Conservation (phyloP, 352 stramenopile species). For the Phytophthora syringae region DNA sequence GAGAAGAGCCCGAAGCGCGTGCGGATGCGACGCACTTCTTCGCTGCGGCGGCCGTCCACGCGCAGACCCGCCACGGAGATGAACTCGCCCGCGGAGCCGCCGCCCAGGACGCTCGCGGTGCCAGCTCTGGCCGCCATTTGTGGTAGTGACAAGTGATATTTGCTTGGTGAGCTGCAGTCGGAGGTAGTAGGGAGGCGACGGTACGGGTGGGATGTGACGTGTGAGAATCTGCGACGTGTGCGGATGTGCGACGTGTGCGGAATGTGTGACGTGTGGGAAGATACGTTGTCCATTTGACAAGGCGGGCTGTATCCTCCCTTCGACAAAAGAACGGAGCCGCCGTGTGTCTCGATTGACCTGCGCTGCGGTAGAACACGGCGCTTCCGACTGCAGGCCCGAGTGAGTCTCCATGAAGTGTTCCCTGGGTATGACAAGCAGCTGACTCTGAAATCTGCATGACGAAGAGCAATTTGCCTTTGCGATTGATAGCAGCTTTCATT, state of each 20-base stretch:
- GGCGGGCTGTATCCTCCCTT: no score
- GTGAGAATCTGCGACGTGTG: background rate
- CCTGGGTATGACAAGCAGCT: no score
- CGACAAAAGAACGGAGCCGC: no score
- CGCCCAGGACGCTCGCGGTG: constrained; percentile 61
- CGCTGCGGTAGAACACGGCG: no score
- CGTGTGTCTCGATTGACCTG: no score
- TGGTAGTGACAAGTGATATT: constrained; percentile 26
- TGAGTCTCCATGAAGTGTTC: no score
- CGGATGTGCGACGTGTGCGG: background rate
- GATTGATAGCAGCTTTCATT: no score
- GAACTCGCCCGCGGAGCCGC: constrained; percentile 70
- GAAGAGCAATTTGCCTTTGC: no score
- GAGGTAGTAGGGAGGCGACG: background rate
- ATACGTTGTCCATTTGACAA: no score
- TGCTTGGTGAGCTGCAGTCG: constrained; percentile 23
- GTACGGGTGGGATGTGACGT: background rate
- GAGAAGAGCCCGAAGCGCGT: constrained; percentile 86
- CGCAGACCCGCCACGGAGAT: constrained; percentile 87
- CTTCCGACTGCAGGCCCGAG: no score
- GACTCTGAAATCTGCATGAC: no score
- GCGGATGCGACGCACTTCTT: constrained; percentile 87
- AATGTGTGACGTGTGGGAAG: background rate
- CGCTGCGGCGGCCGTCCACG: constrained; percentile 80
- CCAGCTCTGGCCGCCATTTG: constrained; percentile 64